Evolutionary conservation across 352 stramenopile species (phyloP).

Genomic region (Pythium scleroteichum): DNA sequence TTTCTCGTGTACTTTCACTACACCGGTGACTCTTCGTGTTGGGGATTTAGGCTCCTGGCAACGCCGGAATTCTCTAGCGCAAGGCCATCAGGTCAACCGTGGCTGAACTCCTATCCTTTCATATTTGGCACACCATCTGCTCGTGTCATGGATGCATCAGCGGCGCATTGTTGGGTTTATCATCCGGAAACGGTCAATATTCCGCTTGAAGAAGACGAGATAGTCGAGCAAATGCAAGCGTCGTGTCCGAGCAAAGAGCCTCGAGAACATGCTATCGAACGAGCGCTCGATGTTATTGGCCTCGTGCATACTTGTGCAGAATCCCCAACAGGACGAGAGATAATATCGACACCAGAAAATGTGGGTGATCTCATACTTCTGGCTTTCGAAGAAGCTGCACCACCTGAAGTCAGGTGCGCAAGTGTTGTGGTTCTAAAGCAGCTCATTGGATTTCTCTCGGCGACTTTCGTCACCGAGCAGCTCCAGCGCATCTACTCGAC

Average conservation of each 20-base stretch:
- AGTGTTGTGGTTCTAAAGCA: slow-evolving; percentile 49
- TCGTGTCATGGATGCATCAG: slow-evolving; percentile 45
- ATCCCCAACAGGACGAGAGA: slow-evolving; percentile 47
- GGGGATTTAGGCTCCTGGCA: slow-evolving; percentile 68
- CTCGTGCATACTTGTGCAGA: slow-evolving; percentile 63
- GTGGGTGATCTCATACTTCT: slow-evolving; percentile 62
- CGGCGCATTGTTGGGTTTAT: slow-evolving; percentile 65
- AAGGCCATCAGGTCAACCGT: slow-evolving; percentile 7
- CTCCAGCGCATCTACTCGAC: slow-evolving; percentile 33
- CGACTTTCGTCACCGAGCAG: slow-evolving; percentile 39
- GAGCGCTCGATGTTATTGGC: slow-evolving; percentile 66
- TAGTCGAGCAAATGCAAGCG: slow-evolving; percentile 52
- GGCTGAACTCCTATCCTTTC: slow-evolving; percentile 64
- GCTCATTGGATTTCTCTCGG: slow-evolving; percentile 35
- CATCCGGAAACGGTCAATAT: slow-evolving; percentile 51
- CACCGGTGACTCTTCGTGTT: slow-evolving; percentile 47
- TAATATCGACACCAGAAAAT: slow-evolving; percentile 62
- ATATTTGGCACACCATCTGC: slow-evolving; percentile 68
- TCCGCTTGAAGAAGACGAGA: slow-evolving; percentile 48
- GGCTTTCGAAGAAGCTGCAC: slow-evolving; percentile 44
- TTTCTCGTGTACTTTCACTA: slow-evolving; percentile 81
- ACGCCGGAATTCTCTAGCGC: slow-evolving; percentile 44
- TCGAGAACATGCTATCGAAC: slow-evolving; percentile 38
- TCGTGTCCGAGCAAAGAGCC: slow-evolving; percentile 41
- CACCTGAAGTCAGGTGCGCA: slow-evolving; percentile 52